Percentiles rank a stretch among this genome's conserved stretches.
These are phyloP conservation scores for Penicillium cinerascens DNA, from an alignment of 495 filamentous ascomycete species.

Conservation along the genomic window DNA sequence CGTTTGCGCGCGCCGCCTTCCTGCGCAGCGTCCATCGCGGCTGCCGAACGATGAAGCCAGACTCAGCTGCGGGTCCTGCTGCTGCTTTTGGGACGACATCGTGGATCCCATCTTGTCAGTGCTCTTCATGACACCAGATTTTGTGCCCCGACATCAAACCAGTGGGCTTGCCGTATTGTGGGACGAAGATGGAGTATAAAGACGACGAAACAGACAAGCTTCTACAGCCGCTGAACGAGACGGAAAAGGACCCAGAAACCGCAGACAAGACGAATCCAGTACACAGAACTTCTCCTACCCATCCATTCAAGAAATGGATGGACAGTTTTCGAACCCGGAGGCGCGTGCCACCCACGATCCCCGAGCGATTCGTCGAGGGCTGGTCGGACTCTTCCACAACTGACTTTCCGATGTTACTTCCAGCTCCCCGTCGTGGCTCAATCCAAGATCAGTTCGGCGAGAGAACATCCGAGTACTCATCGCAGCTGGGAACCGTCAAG, in stretches of 20 bases:
- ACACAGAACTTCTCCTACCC: constrained; percentile 9
- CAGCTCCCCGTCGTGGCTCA: constrained; percentile 20
- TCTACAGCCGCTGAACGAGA: constrained; percentile 3
- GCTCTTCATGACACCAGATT: constrained; percentile 9
- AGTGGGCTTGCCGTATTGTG: constrained; percentile 2
- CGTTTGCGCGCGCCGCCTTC: neutral
- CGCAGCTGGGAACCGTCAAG: constrained; percentile 71
- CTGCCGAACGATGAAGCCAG: constrained; percentile 19
- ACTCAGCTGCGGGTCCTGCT: neutral
- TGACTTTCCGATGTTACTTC: constrained; percentile 23
- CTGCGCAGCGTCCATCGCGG: constrained; percentile 5
- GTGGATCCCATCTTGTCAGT: neutral
- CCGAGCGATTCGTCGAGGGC: constrained; percentile 34
- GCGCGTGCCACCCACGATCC: constrained; percentile 20
- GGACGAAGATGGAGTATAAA: constrained; percentile 14
- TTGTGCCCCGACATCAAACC: neutral
- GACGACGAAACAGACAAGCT: constrained; percentile 5
- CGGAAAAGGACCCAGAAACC: constrained; percentile 6
- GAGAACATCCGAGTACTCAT: constrained; percentile 67
- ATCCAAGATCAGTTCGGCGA: constrained; percentile 42
- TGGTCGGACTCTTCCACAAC: constrained; percentile 41
- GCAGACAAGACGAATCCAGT: constrained; percentile 1
- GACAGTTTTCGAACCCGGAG: constrained; percentile 48
- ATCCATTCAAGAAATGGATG: constrained; percentile 54
- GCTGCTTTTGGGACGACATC: constrained; percentile 2